Evolutionary conservation across 108 stramenopile species (phyloP).

Genomic region (Poteriospumella lacustris): DNA sequence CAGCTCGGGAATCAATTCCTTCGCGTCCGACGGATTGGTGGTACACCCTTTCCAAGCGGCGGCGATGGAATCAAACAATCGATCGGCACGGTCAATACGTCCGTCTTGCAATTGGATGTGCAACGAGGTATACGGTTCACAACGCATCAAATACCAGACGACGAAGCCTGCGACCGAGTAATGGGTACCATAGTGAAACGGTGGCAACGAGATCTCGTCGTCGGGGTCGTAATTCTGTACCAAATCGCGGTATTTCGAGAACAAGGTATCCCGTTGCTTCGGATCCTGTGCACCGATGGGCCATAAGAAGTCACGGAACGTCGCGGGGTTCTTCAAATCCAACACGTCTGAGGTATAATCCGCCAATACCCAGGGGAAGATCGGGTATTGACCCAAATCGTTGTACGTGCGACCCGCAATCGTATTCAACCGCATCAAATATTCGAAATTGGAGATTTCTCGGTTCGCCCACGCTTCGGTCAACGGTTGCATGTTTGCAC

Average conservation of each 20-base stretch:
- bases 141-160: conserved; percentile 34
- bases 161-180: conserved; percentile 41
- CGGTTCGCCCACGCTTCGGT: conserved; percentile 30
- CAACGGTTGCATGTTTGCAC: background rate
- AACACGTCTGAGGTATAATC: conserved; percentile 27
- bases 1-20: conserved; percentile 30
- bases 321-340: conserved; percentile 25
- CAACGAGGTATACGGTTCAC: conserved; percentile 35
- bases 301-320: conserved; percentile 34
- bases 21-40: conserved; percentile 67
- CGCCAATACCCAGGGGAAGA: conserved; percentile 47
- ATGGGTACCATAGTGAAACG: conserved; percentile 35
- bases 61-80: conserved; percentile 23
- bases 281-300: conserved; percentile 44
- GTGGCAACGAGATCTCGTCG: background rate
- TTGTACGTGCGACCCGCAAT: conserved; percentile 42
- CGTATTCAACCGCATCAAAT: conserved; percentile 42
- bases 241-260: background rate
- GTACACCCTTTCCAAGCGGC: conserved; percentile 64
- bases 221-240: background rate
- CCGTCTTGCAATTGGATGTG: conserved; percentile 30
- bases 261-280: conserved; percentile 3
- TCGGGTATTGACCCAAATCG: conserved; percentile 51
- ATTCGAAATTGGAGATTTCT: conserved; percentile 40
- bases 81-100: conserved; percentile 27